Base-by-base conservation (phyloP, 768 basidiomycete species). In the Lentinus tigrinus region DNA sequence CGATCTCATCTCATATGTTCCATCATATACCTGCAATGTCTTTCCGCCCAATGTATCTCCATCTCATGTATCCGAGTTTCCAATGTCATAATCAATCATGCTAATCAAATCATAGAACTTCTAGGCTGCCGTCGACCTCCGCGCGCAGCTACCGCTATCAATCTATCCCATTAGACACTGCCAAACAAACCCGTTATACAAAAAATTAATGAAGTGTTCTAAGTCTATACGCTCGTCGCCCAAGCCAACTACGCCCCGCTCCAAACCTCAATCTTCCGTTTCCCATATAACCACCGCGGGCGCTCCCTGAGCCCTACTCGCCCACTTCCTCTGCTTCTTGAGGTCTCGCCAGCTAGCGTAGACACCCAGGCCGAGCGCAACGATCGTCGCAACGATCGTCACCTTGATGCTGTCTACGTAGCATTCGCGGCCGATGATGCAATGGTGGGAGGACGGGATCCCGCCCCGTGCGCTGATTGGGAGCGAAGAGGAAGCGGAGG, bases 381-480 rank as follows among this genome's bases (percentile, higher is more conserved):
- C 36, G 43, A 75, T 69, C 52, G 82, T 82, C 21, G 80, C 82
- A 0, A 60, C 73, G 13, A 74, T 72, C 21, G 73, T 77, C 61
- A 90, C 65, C 62, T 82, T 74, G 46, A 90, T 66, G 52, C 82
- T 84, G 40, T 75, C 77, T 24, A 81, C 72, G 60, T 90, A 90
- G 63, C 88, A 90, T 26, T 75, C 70, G 48, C 76, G 75, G 1
- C 88, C 88, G 42, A 79, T 69, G 17, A 83, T 67, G 63, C 88
- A 89, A 50, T 80, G 79, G 7, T 77, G 78, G 47, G 68, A 68
- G 14, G 68, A 67, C 24, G 67, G 64, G 24, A 62, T 23, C 47
- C 60, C 65, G 3, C 38, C 67, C 19, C 65, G 64, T n/a, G 51
- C 38, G 27, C 26, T 16, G 23, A 39, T 6, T 0, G 54, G 17